phyloP scores from a whole-genome alignment of 768 basidiomycete species.

The Boletus sp. region DNA sequence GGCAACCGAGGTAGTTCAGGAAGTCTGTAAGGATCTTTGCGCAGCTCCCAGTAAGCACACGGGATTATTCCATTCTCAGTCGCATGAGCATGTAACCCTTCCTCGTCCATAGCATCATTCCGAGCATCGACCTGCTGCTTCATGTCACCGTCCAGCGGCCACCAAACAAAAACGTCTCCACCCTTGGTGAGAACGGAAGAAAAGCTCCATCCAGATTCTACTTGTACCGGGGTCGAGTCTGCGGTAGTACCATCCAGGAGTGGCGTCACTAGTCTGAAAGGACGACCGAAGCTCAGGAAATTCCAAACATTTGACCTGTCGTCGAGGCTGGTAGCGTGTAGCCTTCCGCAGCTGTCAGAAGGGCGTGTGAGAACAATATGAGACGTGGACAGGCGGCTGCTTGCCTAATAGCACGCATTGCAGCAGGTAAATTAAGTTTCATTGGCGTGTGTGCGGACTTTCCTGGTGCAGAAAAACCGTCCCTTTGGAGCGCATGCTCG shows the following conservation, averaged over 20 bases:
- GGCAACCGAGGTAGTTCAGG: slow-evolving; percentile 65
- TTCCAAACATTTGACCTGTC: slow-evolving; percentile 63
- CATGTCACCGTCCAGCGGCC: slow-evolving; percentile 56
- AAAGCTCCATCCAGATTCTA: slow-evolving; percentile 81
- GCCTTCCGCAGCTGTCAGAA: slow-evolving; percentile 65
- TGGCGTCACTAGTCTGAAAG: slow-evolving; percentile 53
- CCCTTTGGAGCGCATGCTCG: slow-evolving; percentile 37
- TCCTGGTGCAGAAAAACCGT: slow-evolving; percentile 56
- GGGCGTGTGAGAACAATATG: slow-evolving; percentile 12
- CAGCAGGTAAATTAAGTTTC: slow-evolving; percentile 55
- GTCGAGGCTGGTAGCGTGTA: slow-evolving; percentile 70
- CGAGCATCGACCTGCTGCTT: slow-evolving; percentile 35
- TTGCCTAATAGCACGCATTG: slow-evolving; percentile 67
- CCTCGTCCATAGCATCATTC: slow-evolving; percentile 46
- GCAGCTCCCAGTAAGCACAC: slow-evolving; percentile 60
- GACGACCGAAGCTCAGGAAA: slow-evolving; percentile 75
- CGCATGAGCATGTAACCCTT: slow-evolving; percentile 31
- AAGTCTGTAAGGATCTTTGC: slow-evolving; percentile 52
- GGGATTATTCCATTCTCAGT: slow-evolving; percentile 46
- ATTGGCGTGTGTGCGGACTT: slow-evolving; percentile 54
- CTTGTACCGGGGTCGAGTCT: slow-evolving; percentile 52
- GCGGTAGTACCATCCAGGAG: slow-evolving; percentile 41
- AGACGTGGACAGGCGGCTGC: neutral
- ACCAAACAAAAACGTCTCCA: slow-evolving; percentile 77
- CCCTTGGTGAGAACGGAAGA: slow-evolving; percentile 68